Evolutionary conservation across 768 basidiomycete genomes (phyloP), one percentile per base, ranked within the genome.

Genomic region (Lyophyllum decastes): DNA sequence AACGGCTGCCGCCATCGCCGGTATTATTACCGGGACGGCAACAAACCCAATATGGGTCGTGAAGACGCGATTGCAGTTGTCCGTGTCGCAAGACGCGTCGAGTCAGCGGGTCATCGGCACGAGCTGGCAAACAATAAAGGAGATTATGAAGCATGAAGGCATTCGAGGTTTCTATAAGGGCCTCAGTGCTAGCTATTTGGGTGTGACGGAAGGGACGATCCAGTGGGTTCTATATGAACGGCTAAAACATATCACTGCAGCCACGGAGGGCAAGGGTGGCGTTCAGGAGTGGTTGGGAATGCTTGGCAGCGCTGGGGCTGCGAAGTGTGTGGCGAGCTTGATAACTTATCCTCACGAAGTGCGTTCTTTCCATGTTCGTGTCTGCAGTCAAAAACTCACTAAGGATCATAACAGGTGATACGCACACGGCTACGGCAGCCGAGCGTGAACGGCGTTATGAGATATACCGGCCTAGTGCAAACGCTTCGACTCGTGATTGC

Each of bases 11-110:
- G 90, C 92, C 0, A 68, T 87, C 10, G 96, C 96, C 1, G 95
- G 96, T 0, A 77, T 98, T 62, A 78, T 80, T 30, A 99, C 97
- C 0, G 85, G 95, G 4, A 89, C 93, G 0, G 93, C 86, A 11
- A 98, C 97, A 21, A 99, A 99, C 71, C 97, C 97, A 0, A 96
- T 99, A 24, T 99, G 97, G 97, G 97, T 99, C 47, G 94, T 99
- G 59, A 99, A 98, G 73, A 99, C 97, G 44, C 88, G 96, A 7
- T 66, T 99, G 53, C 97, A 99, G 68, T 84, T 99, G 16, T 76
- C 73, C 2, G 72, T 78, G n/a, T 69, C 55, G 58, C 64, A 57
- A 43, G 57, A 55, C 52, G 25, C 48, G 27, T 35, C 54, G 4
- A 64, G 58, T 17, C 64, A 61, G 21, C 69, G 72, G 12, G 68